These are phyloP conservation scores for Backusella circina DNA, from an alignment of 192 early-diverging fungal species.

Conservation along the genomic window DNA sequence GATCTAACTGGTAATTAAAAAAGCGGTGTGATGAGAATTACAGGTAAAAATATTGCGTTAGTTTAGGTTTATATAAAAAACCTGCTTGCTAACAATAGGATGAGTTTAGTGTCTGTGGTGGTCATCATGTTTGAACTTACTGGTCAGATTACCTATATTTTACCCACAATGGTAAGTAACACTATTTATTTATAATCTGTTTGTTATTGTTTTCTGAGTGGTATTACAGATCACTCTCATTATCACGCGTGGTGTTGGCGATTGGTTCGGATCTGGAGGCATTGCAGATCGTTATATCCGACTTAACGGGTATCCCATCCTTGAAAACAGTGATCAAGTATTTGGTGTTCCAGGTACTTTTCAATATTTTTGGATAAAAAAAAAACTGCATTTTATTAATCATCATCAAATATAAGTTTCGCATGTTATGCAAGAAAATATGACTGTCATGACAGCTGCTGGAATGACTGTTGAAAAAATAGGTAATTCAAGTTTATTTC, in stretches of 20 bases:
- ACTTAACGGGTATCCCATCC: constrained; percentile 73
- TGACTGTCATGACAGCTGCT: constrained; percentile 53
- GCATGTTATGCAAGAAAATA: constrained; percentile 58
- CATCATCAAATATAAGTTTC: constrained; percentile 25
- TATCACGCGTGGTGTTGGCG: constrained; percentile 73
- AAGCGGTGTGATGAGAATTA: constrained; percentile 87
- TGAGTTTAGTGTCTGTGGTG: constrained; percentile 67
- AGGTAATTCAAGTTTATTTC: constrained; percentile 19
- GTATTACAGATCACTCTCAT: constrained; percentile 60
- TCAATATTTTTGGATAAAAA: too few relatives aligned
- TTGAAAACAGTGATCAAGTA: constrained; percentile 70
- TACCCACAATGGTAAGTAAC: constrained; percentile 79
- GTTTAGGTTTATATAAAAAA: not conserved
- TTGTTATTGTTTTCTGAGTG: not conserved
- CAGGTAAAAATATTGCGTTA: constrained; percentile 32
- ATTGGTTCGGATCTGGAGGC: constrained; percentile 69
- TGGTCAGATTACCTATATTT: constrained; percentile 90
- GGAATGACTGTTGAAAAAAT: constrained; percentile 49
- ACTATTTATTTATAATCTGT: too few relatives aligned
- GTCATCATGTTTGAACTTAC: constrained; percentile 99
- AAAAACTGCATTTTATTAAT: not conserved
- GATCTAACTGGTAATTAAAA: not conserved
- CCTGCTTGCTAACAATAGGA: not conserved
- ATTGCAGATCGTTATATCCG: constrained; percentile 78
- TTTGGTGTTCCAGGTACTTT: constrained; percentile 47